These are phyloP conservation scores for Smithsoniella earleae DNA, from an alignment of 163 green algal species.

Conservation along the genomic window DNA sequence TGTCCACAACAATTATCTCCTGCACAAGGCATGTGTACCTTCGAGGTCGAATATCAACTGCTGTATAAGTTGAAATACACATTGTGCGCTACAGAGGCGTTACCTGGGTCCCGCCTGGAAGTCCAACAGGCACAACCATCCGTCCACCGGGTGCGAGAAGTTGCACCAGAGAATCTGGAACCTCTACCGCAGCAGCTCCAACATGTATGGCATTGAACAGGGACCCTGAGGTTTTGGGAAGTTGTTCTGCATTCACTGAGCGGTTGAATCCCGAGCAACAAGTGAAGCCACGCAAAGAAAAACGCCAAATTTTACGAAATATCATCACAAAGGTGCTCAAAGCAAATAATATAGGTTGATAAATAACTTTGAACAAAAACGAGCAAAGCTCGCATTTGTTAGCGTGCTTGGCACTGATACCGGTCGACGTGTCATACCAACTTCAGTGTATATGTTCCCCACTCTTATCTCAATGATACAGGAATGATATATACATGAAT, in stretches of 20 bases:
- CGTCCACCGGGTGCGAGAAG: slow-evolving; percentile 61
- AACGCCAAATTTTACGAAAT: neutral
- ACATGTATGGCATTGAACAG: slow-evolving; percentile 66
- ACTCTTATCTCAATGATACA: neutral
- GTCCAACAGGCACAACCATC: slow-evolving; percentile 73
- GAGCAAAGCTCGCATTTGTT: too few species aligned
- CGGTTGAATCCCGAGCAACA: neutral
- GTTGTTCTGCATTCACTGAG: neutral
- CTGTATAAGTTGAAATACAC: too few species aligned
- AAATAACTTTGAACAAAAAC: too few species aligned
- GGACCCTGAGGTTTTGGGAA: neutral
- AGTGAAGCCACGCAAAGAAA: neutral
- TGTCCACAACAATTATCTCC: too few species aligned
- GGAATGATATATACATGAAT: neutral
- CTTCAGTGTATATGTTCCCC: neutral
- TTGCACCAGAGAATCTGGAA: slow-evolving; percentile 56
- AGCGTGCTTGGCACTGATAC: too few species aligned
- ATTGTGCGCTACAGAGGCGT: too few species aligned
- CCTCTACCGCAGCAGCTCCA: slow-evolving; percentile 57
- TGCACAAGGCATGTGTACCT: too few species aligned
- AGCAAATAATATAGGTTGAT: too few species aligned
- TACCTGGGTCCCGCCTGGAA: slow-evolving; percentile 42
- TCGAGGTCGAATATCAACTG: too few species aligned
- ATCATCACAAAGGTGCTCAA: neutral
- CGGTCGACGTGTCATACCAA: too few species aligned